Conservation (phyloP, 2,329 filamentous ascomycete species). For the Didymella glomerata region DNA sequence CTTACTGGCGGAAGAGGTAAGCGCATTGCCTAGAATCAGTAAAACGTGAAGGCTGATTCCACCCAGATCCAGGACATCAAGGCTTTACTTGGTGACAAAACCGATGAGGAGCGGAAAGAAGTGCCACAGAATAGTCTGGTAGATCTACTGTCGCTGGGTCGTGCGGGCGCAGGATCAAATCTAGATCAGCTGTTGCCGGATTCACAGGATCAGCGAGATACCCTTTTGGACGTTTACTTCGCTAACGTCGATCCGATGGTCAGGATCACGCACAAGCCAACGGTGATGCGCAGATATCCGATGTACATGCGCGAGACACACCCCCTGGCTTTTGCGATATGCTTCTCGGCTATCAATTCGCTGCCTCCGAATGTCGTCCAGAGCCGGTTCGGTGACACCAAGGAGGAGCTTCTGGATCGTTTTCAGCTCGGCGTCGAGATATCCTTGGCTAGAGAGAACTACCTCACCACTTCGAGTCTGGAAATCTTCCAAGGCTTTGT, state of each 20-base stretch:
- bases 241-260: constrained; percentile 50
- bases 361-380: constrained; percentile 42
- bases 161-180: constrained; percentile 38
- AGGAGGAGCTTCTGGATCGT: constrained; percentile 42
- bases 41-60: background rate
- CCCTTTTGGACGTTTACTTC: constrained; percentile 48
- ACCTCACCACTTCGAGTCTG: constrained; percentile 49
- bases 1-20: constrained; percentile 51
- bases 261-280: constrained; percentile 48
- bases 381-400: constrained; percentile 45
- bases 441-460: constrained; percentile 48
- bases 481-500: constrained; percentile 51
- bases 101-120: constrained; percentile 42
- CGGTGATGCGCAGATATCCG: constrained; percentile 41
- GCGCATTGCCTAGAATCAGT: background rate
- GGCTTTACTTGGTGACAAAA: constrained; percentile 45
- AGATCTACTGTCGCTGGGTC: constrained; percentile 45
- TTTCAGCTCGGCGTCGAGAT: constrained; percentile 50
- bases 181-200: constrained; percentile 43
- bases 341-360: constrained; percentile 49
- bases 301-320: constrained; percentile 41
- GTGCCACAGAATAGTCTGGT: constrained; percentile 44
- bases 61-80: constrained; percentile 52
- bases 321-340: constrained; percentile 49
- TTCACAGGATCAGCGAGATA: constrained; percentile 42